Base-by-base conservation (phyloP, 2,329 filamentous ascomycete species). In the Paraphoma chrysanthemicola region DNA sequence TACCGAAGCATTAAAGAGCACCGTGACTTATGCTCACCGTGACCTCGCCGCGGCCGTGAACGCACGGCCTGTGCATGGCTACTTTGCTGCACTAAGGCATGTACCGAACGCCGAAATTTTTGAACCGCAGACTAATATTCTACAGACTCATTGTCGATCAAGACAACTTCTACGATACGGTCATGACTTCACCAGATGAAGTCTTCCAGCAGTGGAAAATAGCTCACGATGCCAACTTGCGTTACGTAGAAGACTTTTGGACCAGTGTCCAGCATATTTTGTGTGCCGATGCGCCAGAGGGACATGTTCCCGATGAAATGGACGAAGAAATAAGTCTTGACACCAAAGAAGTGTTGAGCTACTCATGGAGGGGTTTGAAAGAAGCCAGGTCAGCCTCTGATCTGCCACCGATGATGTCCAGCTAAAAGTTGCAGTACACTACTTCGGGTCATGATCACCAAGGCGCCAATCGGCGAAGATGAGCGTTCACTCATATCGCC, bases 221-320 rank as follows among this genome's bases (percentile, higher is more conserved):
- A 1, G 56, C 87, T 1, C 86, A 90, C 59, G 60, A 73, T 2
- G 83, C 85, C 3, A 83, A 93, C 1, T 78, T 91, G 11, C 67
- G 70, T 1, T 82, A 84, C 57, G 90, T 92, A 55, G 78, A 83
- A 47, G 82, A 84, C n/a, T 86, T 96, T 6, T 99, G 95, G 95
- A 69, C 78, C 0, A 84, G 86, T 28, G 92, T 97, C 5, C 86
- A 86, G 65, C 84, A 88, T 50, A 86, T 96, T 4, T 84, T 99
- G 0, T 99, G 95, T 69, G 90, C 96, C 60, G 95, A 97, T 77
- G 96, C 95, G 1, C 95, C 96, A 0, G 95, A 99, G 77, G 94
- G 94, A 0, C 89, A 95, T 73, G 80, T 92, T 3, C 90, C 89
- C 0, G 88, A 93, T 49, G 91, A 94, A 28, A 75, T 92, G n/a